Conservation (phyloP, 768 basidiomycete genomes). For the Mycena indigotica region DNA sequence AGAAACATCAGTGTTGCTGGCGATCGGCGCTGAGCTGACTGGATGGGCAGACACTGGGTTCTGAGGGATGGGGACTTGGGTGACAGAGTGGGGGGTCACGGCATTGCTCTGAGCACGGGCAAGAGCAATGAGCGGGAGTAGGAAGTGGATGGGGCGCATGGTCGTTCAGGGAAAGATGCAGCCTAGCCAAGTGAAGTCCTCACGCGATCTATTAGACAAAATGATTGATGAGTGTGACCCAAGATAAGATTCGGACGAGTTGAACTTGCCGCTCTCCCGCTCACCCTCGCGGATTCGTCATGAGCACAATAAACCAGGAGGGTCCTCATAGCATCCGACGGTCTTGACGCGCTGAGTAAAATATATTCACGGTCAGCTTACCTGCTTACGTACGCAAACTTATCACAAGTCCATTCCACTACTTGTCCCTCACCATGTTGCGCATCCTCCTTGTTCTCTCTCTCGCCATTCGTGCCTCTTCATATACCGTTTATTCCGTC, state of each 20-base stretch:
- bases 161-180: background rate
- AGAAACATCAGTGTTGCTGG: constrained; percentile 1
- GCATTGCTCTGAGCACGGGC: constrained; percentile 4
- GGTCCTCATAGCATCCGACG: no score
- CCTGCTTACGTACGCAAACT: no score
- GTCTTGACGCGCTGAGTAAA: no score
- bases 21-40: background rate
- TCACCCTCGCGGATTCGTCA: no score
- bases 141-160: constrained; percentile 1
- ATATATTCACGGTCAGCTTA: no score
- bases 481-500: constrained; percentile 20
- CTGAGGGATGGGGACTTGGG: background rate
- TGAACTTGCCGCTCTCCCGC: no score
- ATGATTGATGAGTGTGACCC: no score
- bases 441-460: constrained; percentile 7
- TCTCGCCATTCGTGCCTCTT: constrained; percentile 1
- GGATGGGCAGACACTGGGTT: constrained; percentile 2
- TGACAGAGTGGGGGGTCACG: background rate
- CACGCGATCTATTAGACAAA: no score
- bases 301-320: no score
- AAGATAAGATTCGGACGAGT: no score
- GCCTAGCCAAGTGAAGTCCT: background rate
- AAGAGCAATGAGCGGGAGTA: constrained; percentile 4
- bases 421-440: constrained; percentile 13
- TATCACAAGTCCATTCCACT: no score